These are phyloP conservation scores for Lepiota brunneoincarnata DNA, from an alignment of 768 basidiomycete genomes.

Conservation along the genomic window DNA sequence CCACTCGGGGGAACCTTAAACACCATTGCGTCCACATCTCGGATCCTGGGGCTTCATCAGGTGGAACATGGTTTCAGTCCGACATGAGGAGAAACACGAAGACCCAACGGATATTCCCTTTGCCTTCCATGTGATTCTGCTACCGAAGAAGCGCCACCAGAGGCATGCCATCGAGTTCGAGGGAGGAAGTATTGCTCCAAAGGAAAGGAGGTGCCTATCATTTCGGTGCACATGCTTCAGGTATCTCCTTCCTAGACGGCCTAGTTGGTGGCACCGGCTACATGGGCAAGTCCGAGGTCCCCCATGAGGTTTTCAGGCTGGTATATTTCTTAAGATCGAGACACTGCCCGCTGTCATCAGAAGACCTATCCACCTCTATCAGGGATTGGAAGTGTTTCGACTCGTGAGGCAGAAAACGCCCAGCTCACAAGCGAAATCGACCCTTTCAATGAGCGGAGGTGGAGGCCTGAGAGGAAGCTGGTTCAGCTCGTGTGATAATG, in stretches of 20 bases:
- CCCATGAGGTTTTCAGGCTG: slow-evolving; percentile 1
- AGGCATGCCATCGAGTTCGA: no score
- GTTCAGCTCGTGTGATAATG: not conserved
- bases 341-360: not conserved
- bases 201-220: no score
- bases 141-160: no score
- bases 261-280: not conserved
- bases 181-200: no score
- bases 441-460: not conserved
- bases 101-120: no score
- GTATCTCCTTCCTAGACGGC: no score
- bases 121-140: no score
- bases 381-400: not conserved
- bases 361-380: not conserved
- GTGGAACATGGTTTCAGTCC: not conserved
- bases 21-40: not conserved
- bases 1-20: not conserved
- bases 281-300: not conserved
- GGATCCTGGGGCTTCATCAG: not conserved
- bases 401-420: not conserved
- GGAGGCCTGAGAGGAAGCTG: not conserved
- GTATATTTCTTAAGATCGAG: not conserved
- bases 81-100: no score
- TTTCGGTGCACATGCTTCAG: no score
- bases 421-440: not conserved